Conservation (phyloP, 331 rosid species). For the Spiraea crenata region DNA sequence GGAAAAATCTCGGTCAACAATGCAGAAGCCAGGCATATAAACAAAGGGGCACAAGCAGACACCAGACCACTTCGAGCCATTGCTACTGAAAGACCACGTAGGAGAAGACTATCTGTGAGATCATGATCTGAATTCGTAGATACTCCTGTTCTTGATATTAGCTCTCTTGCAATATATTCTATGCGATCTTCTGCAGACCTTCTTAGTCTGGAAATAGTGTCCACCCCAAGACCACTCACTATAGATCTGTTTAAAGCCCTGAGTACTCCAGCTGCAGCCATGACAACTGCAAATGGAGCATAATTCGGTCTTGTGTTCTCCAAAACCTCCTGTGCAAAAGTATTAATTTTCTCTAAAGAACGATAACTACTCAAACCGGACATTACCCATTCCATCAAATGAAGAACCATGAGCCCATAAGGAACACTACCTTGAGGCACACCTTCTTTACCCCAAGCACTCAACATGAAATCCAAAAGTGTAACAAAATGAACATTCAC, state of each 20-base stretch:
- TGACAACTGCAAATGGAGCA: slow-evolving; percentile 60
- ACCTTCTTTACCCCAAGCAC: slow-evolving; percentile 56
- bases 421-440: slow-evolving; percentile 49
- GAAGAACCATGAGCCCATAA: slow-evolving; percentile 70
- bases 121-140: slow-evolving; percentile 23
- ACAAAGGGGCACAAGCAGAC: slow-evolving; percentile 51
- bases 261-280: slow-evolving; percentile 80
- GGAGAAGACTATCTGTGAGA: slow-evolving; percentile 40
- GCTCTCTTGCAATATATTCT: slow-evolving; percentile 47
- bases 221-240: slow-evolving; percentile 39
- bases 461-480: slow-evolving; percentile 55
- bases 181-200: slow-evolving; percentile 47
- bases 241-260: slow-evolving; percentile 45
- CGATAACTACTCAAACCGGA: slow-evolving; percentile 51
- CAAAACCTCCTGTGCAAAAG: slow-evolving; percentile 38
- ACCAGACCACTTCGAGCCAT: slow-evolving; percentile 59
- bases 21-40: slow-evolving; percentile 61
- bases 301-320: slow-evolving; percentile 40
- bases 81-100: slow-evolving; percentile 63
- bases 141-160: slow-evolving; percentile 36
- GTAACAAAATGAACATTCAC: slow-evolving; percentile 39
- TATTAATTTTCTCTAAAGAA: slow-evolving; percentile 38
- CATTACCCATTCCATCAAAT: slow-evolving; percentile 74
- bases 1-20: slow-evolving; percentile 75
- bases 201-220: slow-evolving; percentile 39